These are phyloP conservation scores for Candida argentea DNA, from an alignment of 805 yeast genomes.

Conservation along the genomic window DNA sequence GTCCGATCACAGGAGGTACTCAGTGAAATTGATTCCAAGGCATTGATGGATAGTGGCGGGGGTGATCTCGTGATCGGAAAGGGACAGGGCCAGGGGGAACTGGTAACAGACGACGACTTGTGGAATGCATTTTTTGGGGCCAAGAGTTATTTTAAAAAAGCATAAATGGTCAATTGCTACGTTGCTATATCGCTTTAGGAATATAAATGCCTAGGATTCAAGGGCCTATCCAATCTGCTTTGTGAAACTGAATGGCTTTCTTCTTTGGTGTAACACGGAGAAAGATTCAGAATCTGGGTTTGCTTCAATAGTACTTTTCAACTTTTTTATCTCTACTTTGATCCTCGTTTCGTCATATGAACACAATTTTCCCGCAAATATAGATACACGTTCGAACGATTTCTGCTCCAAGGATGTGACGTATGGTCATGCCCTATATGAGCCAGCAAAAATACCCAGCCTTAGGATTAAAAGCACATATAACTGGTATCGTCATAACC, in stretches of 20 bases:
- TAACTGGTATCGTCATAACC: slow-evolving; percentile 50
- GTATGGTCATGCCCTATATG: too few relatives aligned
- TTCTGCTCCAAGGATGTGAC: too few relatives aligned
- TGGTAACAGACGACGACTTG: slow-evolving; percentile 46
- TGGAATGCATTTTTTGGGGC: slow-evolving; percentile 52
- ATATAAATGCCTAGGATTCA: too few relatives aligned
- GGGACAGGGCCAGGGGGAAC: slow-evolving; percentile 42
- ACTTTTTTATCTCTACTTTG: too few relatives aligned
- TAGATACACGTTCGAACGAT: too few relatives aligned
- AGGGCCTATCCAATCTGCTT: neutral
- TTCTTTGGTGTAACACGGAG: too few relatives aligned
- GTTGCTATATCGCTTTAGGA: too few relatives aligned
- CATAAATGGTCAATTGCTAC: neutral
- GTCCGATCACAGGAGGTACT: slow-evolving; percentile 3
- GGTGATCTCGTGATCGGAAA: slow-evolving; percentile 38
- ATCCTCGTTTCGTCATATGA: too few relatives aligned
- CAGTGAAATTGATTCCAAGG: slow-evolving; percentile 41
- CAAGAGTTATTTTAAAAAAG: slow-evolving; percentile 4
- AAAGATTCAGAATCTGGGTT: too few relatives aligned
- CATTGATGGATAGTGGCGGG: slow-evolving; percentile 40
- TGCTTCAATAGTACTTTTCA: too few relatives aligned
- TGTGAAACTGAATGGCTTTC: neutral
- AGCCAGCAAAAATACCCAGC: too few relatives aligned
- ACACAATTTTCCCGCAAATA: too few relatives aligned
- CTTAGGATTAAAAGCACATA: slow-evolving; percentile 5